Conservation (phyloP, 192 early-diverging fungal species). For the Coemansia sp. region DNA sequence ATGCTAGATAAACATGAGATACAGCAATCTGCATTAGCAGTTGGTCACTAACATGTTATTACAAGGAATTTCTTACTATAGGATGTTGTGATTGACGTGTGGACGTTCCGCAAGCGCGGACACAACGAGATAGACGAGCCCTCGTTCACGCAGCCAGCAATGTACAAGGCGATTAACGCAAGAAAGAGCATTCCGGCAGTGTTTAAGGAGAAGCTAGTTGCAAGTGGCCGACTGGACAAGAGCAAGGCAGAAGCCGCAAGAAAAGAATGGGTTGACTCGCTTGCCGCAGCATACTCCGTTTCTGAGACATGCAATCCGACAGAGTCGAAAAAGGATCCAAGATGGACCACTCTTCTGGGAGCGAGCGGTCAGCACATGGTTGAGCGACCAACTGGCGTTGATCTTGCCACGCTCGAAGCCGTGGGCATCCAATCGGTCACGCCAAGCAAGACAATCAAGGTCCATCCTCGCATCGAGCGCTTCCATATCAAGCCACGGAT, state of each 20-base stretch:
- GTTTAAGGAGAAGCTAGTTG: constrained; percentile 68
- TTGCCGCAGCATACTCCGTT: constrained; percentile 28
- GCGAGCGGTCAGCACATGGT: constrained; percentile 12
- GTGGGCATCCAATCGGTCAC: constrained; percentile 79
- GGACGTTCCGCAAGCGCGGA: constrained; percentile 92
- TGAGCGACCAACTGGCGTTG: constrained; percentile 62
- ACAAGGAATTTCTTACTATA: too few species aligned
- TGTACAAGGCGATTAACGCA: constrained; percentile 87
- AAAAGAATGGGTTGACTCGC: constrained; percentile 25
- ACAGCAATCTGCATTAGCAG: too few species aligned
- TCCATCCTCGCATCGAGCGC: constrained; percentile 85
- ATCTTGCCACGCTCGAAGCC: constrained; percentile 58
- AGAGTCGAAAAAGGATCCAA: constrained; percentile 12
- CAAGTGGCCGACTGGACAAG: constrained; percentile 23
- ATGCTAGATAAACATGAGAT: too few species aligned
- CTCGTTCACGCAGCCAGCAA: constrained; percentile 90
- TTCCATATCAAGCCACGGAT: constrained; percentile 88
- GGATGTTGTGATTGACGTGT: constrained; percentile 92
- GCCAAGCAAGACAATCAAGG: constrained; percentile 58
- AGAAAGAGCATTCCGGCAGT: constrained; percentile 76
- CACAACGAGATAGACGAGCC: constrained; percentile 98
- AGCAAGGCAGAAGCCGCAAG: constrained; percentile 20
- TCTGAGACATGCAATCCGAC: constrained; percentile 34
- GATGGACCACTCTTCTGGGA: constrained; percentile 22
- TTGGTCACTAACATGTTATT: too few species aligned